Conservation (phyloP, 768 basidiomycete species). For the Pleurotus ostreatus region DNA sequence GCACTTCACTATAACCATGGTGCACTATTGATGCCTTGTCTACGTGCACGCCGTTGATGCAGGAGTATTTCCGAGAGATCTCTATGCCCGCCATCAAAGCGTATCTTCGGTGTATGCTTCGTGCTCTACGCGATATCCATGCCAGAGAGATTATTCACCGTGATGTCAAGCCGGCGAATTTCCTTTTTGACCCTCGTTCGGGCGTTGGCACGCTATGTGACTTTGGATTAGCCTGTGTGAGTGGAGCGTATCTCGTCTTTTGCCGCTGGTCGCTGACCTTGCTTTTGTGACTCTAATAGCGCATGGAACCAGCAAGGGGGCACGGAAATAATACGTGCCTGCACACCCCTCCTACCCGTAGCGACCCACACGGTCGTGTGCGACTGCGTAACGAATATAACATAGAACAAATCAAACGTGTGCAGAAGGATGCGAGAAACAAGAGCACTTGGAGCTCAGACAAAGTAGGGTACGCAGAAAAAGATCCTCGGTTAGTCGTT, state of each 20-base stretch:
- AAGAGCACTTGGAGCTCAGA: slow-evolving; percentile 55
- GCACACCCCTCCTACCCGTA: slow-evolving; percentile 63
- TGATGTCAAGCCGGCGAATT: slow-evolving; percentile 98
- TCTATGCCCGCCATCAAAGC: slow-evolving; percentile 74
- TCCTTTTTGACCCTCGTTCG: slow-evolving; percentile 84
- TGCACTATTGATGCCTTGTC: background rate
- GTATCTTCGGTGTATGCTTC: slow-evolving; percentile 90
- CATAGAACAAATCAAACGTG: slow-evolving; percentile 44
- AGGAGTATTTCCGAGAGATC: slow-evolving; percentile 78
- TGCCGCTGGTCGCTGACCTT: no score
- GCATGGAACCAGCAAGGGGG: slow-evolving; percentile 41
- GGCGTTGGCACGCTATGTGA: slow-evolving; percentile 87
- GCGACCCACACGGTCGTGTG: slow-evolving; percentile 68
- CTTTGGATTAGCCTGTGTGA: slow-evolving; percentile 91
- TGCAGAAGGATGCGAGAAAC: slow-evolving; percentile 57
- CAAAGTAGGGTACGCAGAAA: slow-evolving; percentile 71
- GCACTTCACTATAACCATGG: background rate
- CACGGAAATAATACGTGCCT: slow-evolving; percentile 60
- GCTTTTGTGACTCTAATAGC: slow-evolving; percentile 29
- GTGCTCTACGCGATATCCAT: slow-evolving; percentile 87
- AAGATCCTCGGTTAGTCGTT: slow-evolving; percentile 60
- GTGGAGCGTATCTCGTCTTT: slow-evolving; percentile 20
- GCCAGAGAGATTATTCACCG: slow-evolving; percentile 86
- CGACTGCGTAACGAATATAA: slow-evolving; percentile 39
- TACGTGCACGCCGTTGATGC: background rate